Evolutionary conservation across 2,329 filamentous ascomycete species (phyloP).

Genomic region (Alternaria consortialis): DNA sequence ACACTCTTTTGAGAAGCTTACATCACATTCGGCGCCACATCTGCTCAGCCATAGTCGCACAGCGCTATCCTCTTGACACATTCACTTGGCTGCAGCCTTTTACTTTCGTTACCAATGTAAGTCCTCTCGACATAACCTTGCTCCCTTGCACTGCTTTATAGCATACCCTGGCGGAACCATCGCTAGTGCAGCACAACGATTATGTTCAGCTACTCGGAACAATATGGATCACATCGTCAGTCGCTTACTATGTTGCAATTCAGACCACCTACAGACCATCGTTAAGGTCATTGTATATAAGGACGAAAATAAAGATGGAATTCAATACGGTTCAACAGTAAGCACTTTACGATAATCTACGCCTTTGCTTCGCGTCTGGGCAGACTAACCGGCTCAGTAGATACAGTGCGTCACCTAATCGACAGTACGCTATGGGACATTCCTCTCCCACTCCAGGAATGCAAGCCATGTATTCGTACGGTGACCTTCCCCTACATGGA

Average conservation of each 20-base stretch:
- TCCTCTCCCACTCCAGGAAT: constrained; percentile 39
- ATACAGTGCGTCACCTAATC: constrained; percentile 49
- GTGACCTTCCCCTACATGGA: constrained; percentile 35
- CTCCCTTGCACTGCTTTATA: constrained; percentile 41
- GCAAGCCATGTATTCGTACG: constrained; percentile 51
- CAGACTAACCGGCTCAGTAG: constrained; percentile 43
- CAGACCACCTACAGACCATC: constrained; percentile 30
- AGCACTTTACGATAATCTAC: constrained; percentile 25
- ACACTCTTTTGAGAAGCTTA: constrained; percentile 49
- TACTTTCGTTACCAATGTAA: constrained; percentile 39
- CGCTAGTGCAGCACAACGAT: constrained; percentile 31
- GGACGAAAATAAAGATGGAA: constrained; percentile 51
- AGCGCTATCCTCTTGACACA: constrained; percentile 47
- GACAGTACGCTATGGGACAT: constrained; percentile 44
- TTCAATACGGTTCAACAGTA: constrained; percentile 55
- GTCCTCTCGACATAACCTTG: constrained; percentile 29
- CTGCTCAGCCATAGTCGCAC: constrained; percentile 42
- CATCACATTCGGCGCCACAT: constrained; percentile 35
- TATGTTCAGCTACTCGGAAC: constrained; percentile 24
- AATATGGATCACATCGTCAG: constrained; percentile 30
- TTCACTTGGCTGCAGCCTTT: constrained; percentile 44
- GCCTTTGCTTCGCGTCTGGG: neutral
- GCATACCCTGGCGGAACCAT: constrained; percentile 26
- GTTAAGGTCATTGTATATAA: constrained; percentile 37
- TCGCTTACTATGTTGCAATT: constrained; percentile 38